These are phyloP conservation scores for Epichloe amarillans DNA, from an alignment of 2,329 filamentous ascomycete species.

Conservation along the genomic window DNA sequence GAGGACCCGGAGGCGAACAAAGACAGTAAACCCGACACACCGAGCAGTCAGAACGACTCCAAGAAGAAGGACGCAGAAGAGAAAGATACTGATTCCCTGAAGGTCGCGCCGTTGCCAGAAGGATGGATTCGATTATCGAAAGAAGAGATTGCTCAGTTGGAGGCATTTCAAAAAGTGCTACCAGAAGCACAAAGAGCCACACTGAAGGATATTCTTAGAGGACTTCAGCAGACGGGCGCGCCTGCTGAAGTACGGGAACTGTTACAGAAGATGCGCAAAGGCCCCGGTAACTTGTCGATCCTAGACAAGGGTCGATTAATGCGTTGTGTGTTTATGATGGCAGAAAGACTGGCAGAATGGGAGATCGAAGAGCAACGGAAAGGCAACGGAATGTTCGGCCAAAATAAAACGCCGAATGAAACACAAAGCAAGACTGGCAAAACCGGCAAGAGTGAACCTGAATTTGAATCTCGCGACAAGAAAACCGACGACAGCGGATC, in stretches of 20 bases:
- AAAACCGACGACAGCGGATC: slow-evolving; percentile 11
- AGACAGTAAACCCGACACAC: slow-evolving; percentile 11
- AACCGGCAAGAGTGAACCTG: slow-evolving; percentile 9
- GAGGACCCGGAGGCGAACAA: slow-evolving; percentile 18
- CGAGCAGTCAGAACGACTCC: slow-evolving; percentile 7
- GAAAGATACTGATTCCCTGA: slow-evolving; percentile 14
- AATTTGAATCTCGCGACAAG: slow-evolving; percentile 8
- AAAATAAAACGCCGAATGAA: slow-evolving; percentile 13
- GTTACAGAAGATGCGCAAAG: slow-evolving; percentile 36
- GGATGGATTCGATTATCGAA: slow-evolving; percentile 34
- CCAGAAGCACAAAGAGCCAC: slow-evolving; percentile 47
- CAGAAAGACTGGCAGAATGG: slow-evolving; percentile 22
- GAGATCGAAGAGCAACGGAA: slow-evolving; percentile 11
- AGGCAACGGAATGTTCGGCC: slow-evolving; percentile 10
- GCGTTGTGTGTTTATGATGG: slow-evolving; percentile 23
- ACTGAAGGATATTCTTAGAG: slow-evolving; percentile 45
- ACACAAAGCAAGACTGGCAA: slow-evolving; percentile 9
- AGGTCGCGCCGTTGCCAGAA: slow-evolving; percentile 23
- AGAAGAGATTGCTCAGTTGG: slow-evolving; percentile 37
- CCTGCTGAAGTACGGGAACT: slow-evolving; percentile 52
- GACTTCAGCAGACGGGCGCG: slow-evolving; percentile 55
- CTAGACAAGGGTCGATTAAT: slow-evolving; percentile 24
- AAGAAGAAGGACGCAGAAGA: slow-evolving; percentile 9
- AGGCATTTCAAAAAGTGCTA: slow-evolving; percentile 47
- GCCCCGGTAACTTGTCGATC: slow-evolving; percentile 39